Evolutionary conservation across 257 asterid genomes (phyloP), one percentile per base, ranked within the genome.

Genomic region (Nemophila menziesii): DNA sequence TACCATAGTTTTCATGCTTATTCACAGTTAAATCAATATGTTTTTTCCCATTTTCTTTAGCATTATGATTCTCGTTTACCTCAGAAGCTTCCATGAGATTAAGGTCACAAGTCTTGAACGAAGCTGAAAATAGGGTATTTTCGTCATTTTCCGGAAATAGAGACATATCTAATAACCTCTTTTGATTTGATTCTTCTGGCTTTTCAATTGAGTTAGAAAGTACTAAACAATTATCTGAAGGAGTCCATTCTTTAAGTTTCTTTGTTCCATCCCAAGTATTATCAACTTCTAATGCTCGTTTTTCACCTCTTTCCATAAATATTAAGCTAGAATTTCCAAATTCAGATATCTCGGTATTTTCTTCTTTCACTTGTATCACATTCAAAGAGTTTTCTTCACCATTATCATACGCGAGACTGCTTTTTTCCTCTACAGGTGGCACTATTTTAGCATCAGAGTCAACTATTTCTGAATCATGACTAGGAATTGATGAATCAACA

Each of bases 31-130:
- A 70, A 65, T 73, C 94, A 56, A 81, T 56, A 61, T 77, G 78
- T 49, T 52, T 66, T 54, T 51, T 67, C 55, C 71, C 70, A 27
- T 63, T 57, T 70, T 61, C 74, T 51, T 60, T 65, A 46, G 66
- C 58, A 16, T 56, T 71, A 41, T 64, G 80, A 62, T 60, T 72
- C 60, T 74, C 87, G 23, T 57, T 55, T 33, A 51, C 65, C 50
- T 86, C 94, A 64, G 71, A 67, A 41, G 72, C 61, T 63, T 79
- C 95, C 62, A 61, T 58, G 46, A 76, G 92, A 69, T 90, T 85
- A 62, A 90, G 79, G 65, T 90, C 98, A 3, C 80, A 89, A 15
- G 87, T 79, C 66, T 84, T 85, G 29, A 81, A 85, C 61, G 95
- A 78, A 52, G 78, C 65, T 0, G 90, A 81, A 61, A 73, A 69